Evolutionary conservation across 2,329 filamentous ascomycete genomes (phyloP), one percentile per base, ranked within the genome.

Genomic region (Zasmidium angulare): DNA sequence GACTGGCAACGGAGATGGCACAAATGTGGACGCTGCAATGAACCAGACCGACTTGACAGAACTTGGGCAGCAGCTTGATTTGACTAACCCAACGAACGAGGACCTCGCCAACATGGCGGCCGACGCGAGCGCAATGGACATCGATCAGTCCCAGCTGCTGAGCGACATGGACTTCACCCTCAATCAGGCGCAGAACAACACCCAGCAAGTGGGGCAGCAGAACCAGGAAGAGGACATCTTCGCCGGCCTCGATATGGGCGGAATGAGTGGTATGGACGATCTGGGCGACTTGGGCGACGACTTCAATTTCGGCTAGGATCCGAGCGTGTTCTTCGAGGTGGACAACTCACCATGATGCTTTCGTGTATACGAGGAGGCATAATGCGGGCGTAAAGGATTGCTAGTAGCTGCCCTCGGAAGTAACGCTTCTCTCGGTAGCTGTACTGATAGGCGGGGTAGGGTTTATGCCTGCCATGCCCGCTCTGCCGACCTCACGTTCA

Each of bases 201-300:
- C 50, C 23, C 60, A 61, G 26, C 74, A 58, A 67, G 72, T 56
- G 21, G 60, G 58, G 46, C 61, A 59, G 70, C 71, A 66, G 59
- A 73, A 64, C 58, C 68, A 66, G 29, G 74, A 77, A 21, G 75
- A 77, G 26, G 75, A 77, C 56, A 75, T 76, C 46, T 76, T 75
- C 61, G 79, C 77, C 62, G 78, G 75, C 0, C 64, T 81, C 62
- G 66, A 68, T 29, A 60, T 69, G 61, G 65, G 63, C 12, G 67
- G 67, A 23, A 55, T 71, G 68, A 66, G 66, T n/a, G 62, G 50
- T n/a, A 53, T 53, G 50, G 46, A 46, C 29, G 56, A 53, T 19
- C 23, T 53, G 2, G 66, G 70, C 47, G 70, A 73, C 47, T 73
- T 74, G 54, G 66, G 67, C 46, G 66, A 71, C 47, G 70, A 73